Base-by-base conservation (phyloP, 139 green algal genomes). In the Closterium sp. region DNA sequence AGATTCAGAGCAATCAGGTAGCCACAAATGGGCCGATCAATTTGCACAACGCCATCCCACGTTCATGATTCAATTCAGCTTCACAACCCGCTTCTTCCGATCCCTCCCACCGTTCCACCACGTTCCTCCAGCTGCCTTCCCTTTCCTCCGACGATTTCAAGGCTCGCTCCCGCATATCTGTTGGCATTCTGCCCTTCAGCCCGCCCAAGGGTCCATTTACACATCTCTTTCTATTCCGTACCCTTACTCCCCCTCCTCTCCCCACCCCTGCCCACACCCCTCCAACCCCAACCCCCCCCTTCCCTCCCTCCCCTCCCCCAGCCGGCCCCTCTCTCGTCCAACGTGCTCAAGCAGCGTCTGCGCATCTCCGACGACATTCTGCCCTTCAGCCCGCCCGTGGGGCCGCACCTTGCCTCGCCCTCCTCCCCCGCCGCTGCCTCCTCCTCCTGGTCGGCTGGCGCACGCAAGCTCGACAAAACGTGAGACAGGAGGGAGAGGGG, bases 1-100 rank as follows among this genome's bases (percentile, higher is more conserved):
- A 95, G 69, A 34, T 96, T 35, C 84, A 92, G 91, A 76, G 55
- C 55, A 76, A 76, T 19, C 55, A 76, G 55, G 55, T 76, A 76
- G 16, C 4, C 55, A 76, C 0, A 19, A 0, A 19, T 76, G 55
- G 16, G 25, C 55, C 16, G 25, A 76, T 76, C 55, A 28, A 7
- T 19, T 6, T 76, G 55, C 55, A 66, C 4, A 28, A 2, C 55
- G 19, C 38, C 38, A 66, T 66, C 38, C 38, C 1, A 23, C 38
- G 25, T 76, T 1, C 55, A 19, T 76, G 55, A 16, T 76, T 76
- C n/a, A n/a, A n/a, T n/a, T n/a, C n/a, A n/a, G n/a, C n/a, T n/a
- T n/a, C n/a, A n/a, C n/a, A n/a, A n/a, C n/a, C n/a, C n/a, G n/a
- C n/a, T 10, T 66, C 38, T 66, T 66, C 4, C 38, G 2, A 4